phyloP scores from a whole-genome alignment of 73 alveolate species.

The Uronychia setigera region DNA sequence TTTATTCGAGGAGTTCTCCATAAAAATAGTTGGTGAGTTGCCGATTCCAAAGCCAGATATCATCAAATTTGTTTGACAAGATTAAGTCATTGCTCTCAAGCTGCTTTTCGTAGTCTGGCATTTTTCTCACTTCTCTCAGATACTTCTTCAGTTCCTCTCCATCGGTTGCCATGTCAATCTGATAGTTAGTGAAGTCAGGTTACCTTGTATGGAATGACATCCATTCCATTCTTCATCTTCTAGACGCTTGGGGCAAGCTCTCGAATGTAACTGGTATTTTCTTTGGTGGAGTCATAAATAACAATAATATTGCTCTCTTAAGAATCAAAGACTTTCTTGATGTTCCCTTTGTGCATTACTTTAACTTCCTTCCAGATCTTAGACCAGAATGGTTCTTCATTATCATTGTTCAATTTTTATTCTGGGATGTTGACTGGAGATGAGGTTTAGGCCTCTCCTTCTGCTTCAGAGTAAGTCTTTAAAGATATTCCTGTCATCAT shows the following conservation, averaged over 20 bases:
- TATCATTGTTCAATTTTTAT: too few species aligned
- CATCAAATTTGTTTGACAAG: slow-evolving; percentile 54
- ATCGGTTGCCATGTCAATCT: background rate
- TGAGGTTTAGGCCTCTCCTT: too few species aligned
- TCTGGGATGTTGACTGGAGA: too few species aligned
- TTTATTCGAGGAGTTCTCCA: slow-evolving; percentile 57
- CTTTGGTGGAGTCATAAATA: slow-evolving; percentile 20
- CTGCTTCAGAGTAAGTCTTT: too few species aligned
- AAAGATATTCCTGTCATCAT: too few species aligned
- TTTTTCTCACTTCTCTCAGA: slow-evolving; percentile 32
- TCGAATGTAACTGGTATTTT: slow-evolving; percentile 1
- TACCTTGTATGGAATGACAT: slow-evolving; percentile 20
- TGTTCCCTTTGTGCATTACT: slow-evolving; percentile 26
- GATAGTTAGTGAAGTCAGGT: background rate
- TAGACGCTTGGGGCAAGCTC: slow-evolving; percentile 28
- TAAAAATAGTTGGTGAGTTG: slow-evolving; percentile 37
- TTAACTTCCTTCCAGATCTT: slow-evolving; percentile 16
- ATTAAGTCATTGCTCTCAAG: slow-evolving; percentile 35
- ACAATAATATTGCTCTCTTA: slow-evolving; percentile 38
- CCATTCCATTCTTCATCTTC: slow-evolving; percentile 43
- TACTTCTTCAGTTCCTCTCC: slow-evolving; percentile 2
- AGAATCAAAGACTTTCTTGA: slow-evolving; percentile 22
- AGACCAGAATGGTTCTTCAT: too few species aligned
- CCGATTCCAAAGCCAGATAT: slow-evolving; percentile 66
- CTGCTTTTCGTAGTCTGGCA: slow-evolving; percentile 32